Evolutionary conservation across 1,284 basidiomycete species (phyloP).

Genomic region (Heliocybe sulcata): DNA sequence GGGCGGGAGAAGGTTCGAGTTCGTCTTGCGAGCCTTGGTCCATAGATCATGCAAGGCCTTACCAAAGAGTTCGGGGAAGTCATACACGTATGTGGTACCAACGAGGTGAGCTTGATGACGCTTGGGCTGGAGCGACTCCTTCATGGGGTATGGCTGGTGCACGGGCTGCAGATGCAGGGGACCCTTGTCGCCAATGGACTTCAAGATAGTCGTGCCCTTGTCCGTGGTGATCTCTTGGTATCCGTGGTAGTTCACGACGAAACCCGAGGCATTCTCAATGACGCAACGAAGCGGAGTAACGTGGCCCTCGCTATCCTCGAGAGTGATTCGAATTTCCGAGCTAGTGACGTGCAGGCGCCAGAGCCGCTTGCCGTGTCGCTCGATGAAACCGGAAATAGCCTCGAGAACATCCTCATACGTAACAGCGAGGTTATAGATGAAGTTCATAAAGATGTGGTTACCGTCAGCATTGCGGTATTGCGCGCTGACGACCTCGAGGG

Average conservation of each 20-base stretch:
- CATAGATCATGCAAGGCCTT: constrained; percentile 95
- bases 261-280: constrained; percentile 98
- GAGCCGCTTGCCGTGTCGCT: constrained; percentile 94
- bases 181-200: constrained; percentile 93
- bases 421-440: constrained; percentile 94
- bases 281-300: constrained; percentile 94
- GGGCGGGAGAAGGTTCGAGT: constrained; percentile 68
- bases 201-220: constrained; percentile 89
- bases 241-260: constrained; percentile 98
- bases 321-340: constrained; percentile 92
- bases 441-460: constrained; percentile 98
- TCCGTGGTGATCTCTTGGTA: constrained; percentile 98
- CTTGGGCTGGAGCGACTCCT: constrained; percentile 98
- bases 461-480: constrained; percentile 87
- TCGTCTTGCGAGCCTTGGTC: constrained; percentile 63
- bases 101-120: constrained; percentile 99
- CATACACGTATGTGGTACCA: constrained; percentile 98
- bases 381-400: constrained; percentile 96
- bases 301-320: constrained; percentile 91
- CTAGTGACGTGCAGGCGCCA: constrained; percentile 98
- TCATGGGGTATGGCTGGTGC: constrained; percentile 90
- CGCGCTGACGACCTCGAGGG: constrained; percentile 87
- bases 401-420: constrained; percentile 95
- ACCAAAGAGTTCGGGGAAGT: constrained; percentile 98
- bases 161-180: constrained; percentile 92